Evolutionary conservation across 2,329 filamentous ascomycete genomes (phyloP), one percentile per base, ranked within the genome.

Genomic region (Verticillium alfalfae): DNA sequence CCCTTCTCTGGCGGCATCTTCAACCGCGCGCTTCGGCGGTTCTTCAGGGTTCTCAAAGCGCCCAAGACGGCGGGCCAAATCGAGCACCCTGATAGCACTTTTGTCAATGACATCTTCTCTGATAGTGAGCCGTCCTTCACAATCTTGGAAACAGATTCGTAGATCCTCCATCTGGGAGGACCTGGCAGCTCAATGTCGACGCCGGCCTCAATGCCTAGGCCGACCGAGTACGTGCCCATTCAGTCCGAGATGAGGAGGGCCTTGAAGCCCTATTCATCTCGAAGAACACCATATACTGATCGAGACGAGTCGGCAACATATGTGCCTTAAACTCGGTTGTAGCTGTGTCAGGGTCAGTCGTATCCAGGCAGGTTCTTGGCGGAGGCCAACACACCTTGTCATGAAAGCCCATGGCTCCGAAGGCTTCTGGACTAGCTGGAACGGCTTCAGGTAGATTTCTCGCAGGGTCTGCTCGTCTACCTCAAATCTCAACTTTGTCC

Each of bases 161-260:
- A 56, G 8, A 62, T 62, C 55, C 60, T 64, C 63, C 62, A 79
- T 60, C 79, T 75, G 3, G 81, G 71, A 38, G 82, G 81, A 0
- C 84, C 84, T 1, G 84, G 84, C 84, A 87, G 86, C 72, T 87
- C 84, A 16, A 87, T 74, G 69, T 86, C 81, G 18, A 85, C 71
- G 2, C 84, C 82, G 22, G 83, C 81, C 37, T 80, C 75, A 22
- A 76, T 72, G 3, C 82, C 76, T 49, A 81, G 78, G 0, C 78
- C 78, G 5, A 81, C 84, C 63, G 78, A 83, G 68, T 87, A 86
- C 0, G 79, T 83, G 60, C 83, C 84, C 39, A 70, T 77, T 84
- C 84, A 87, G 69, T 87, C 84, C 65, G 82, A 85, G 80, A 86
- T 84, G 26, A 86, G 71, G 52, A 85, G 45, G 69, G 84, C 84